A percentile compares a stretch with the other conserved stretches of the same genome.
Conservation (phyloP, 1,139 yeast genomes). For the Geotrichum bryndzae region DNA sequence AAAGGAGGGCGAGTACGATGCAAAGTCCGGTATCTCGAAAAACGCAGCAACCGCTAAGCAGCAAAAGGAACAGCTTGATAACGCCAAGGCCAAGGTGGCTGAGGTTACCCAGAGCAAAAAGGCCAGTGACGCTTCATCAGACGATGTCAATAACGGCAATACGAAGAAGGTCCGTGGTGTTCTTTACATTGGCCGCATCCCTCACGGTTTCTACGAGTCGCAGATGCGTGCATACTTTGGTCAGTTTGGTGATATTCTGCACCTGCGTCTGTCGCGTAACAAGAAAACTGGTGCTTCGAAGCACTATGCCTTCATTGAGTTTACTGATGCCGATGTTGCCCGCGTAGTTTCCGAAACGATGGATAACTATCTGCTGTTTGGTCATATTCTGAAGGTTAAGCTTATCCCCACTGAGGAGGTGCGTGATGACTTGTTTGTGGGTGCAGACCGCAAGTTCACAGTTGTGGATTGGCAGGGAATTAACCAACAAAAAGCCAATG, state of each 20-base stretch:
- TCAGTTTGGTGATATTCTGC: slow-evolving; percentile 81
- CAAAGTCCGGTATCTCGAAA: slow-evolving; percentile 10
- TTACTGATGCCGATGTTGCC: slow-evolving; percentile 68
- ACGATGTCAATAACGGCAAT: slow-evolving; percentile 28
- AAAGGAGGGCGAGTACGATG: slow-evolving; percentile 18
- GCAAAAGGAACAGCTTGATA: slow-evolving; percentile 17
- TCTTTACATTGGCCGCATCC: slow-evolving; percentile 84
- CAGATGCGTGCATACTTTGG: slow-evolving; percentile 76
- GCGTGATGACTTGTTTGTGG: slow-evolving; percentile 46
- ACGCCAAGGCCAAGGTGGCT: slow-evolving; percentile 10
- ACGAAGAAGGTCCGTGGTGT: slow-evolving; percentile 47
- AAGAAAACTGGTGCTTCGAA: slow-evolving; percentile 87
- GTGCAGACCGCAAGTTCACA: slow-evolving; percentile 50
- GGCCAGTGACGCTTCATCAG: slow-evolving; percentile 21
- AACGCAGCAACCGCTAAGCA: slow-evolving; percentile 7
- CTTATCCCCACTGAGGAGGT: slow-evolving; percentile 44
- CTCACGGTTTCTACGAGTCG: slow-evolving; percentile 82
- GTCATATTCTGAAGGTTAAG: slow-evolving; percentile 72
- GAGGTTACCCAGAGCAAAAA: slow-evolving; percentile 13
- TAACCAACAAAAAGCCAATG: slow-evolving; percentile 50
- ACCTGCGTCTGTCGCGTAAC: slow-evolving; percentile 78
- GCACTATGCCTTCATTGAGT: slow-evolving; percentile 90
- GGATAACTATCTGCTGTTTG: slow-evolving; percentile 87
- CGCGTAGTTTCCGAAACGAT: slow-evolving; percentile 86
- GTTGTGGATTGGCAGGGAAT: slow-evolving; percentile 60